These are phyloP conservation scores for Rhizophlyctis rosea DNA, from an alignment of 192 early-diverging fungal genomes.

Conservation along the genomic window DNA sequence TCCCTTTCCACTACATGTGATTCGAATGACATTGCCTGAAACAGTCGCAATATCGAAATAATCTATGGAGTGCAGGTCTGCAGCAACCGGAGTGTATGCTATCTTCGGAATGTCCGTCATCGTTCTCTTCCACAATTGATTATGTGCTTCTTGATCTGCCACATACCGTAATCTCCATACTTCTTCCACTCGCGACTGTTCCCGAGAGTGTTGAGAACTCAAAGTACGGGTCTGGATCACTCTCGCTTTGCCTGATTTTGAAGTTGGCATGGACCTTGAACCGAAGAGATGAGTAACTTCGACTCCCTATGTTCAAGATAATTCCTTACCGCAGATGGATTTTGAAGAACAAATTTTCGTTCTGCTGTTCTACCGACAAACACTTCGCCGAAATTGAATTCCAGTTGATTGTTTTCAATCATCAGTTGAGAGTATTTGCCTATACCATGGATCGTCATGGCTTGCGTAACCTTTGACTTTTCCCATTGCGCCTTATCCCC, in stretches of 20 bases:
- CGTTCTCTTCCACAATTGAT: no score
- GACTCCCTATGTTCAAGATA: no score
- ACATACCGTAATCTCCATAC: slow-evolving; percentile 37
- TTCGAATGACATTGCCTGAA: slow-evolving; percentile 51
- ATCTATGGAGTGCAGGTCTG: slow-evolving; percentile 48
- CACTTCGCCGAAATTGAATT: slow-evolving; percentile 54
- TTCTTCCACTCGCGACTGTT: slow-evolving; percentile 26
- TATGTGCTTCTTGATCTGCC: no score
- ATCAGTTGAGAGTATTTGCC: slow-evolving; percentile 55
- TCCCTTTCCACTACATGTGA: slow-evolving; percentile 43
- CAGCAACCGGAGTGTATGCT: slow-evolving; percentile 43
- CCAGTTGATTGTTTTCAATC: slow-evolving; percentile 27
- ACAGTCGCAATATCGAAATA: slow-evolving; percentile 57
- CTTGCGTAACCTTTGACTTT: slow-evolving; percentile 28
- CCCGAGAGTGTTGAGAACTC: slow-evolving; percentile 40
- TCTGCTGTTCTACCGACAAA: slow-evolving; percentile 47
- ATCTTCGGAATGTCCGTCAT: slow-evolving; percentile 25
- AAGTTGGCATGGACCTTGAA: slow-evolving; percentile 54
- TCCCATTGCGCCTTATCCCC: slow-evolving; percentile 46
- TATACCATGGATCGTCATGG: slow-evolving; percentile 44
- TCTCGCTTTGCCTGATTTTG: slow-evolving; percentile 38
- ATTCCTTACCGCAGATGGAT: slow-evolving; percentile 43
- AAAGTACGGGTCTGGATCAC: slow-evolving; percentile 46
- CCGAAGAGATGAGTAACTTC: background rate
- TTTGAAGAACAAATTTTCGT: slow-evolving; percentile 38